phyloP scores from a whole-genome alignment of 345 rosid species.

The Streptanthus diversifolius region DNA sequence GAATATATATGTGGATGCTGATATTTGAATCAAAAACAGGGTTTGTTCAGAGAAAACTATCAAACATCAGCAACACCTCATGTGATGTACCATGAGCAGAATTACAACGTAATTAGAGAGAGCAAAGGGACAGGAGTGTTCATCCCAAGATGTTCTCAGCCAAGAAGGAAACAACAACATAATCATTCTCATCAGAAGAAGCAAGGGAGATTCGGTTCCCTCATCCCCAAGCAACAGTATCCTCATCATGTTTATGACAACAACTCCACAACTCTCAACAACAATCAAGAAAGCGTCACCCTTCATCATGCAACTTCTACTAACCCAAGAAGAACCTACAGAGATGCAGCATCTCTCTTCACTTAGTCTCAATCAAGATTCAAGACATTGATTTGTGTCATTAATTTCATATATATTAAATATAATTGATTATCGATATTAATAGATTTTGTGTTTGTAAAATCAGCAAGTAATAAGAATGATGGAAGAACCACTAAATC shows the following conservation, averaged over 20 bases:
- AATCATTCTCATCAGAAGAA: constrained; percentile 35
- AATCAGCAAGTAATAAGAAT: constrained; percentile 27
- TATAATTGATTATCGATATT: constrained; percentile 22
- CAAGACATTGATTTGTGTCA: constrained; percentile 23
- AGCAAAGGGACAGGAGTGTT: constrained; percentile 96
- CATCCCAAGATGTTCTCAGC: constrained; percentile 65
- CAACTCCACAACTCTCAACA: constrained; percentile 22
- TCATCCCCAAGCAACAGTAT: constrained; percentile 41
- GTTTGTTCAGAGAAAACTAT: constrained; percentile 44
- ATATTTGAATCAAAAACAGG: constrained; percentile 35
- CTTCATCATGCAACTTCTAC: constrained; percentile 17
- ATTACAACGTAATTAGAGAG: constrained; percentile 42
- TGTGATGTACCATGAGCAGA: constrained; percentile 44
- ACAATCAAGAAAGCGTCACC: constrained; percentile 12
- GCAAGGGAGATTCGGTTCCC: constrained; percentile 54
- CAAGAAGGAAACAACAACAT: constrained; percentile 48
- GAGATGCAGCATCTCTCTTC: constrained; percentile 39
- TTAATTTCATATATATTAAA: constrained; percentile 26
- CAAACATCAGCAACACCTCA: constrained; percentile 43
- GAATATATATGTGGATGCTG: not conserved
- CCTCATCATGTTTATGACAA: constrained; percentile 22
- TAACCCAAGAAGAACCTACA: constrained; percentile 37
- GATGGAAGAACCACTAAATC: constrained; percentile 24
- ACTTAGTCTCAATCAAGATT: constrained; percentile 28
- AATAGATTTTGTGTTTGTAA: constrained; percentile 15